Evolutionary conservation across 371 early-diverging fungal genomes (phyloP).

Genomic region (Circinella minor): DNA sequence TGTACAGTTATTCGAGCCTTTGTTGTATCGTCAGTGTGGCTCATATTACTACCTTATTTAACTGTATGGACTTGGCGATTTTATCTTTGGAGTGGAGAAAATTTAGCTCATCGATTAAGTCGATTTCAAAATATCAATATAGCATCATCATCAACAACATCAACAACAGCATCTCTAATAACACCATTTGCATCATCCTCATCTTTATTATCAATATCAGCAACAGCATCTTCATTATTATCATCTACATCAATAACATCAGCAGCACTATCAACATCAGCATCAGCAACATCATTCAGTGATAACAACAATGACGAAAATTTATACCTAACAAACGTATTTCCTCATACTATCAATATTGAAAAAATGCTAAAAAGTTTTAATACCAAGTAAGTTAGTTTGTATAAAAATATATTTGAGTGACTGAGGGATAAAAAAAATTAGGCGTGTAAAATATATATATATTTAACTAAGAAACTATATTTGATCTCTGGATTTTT

Average conservation of each 20-base stretch:
- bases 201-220: not conserved
- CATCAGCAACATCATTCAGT: too few relatives aligned
- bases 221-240: not conserved
- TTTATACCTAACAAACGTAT: not conserved
- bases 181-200: not conserved
- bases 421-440: too few relatives aligned
- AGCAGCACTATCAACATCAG: not conserved
- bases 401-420: not conserved
- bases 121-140: slow-evolving; percentile 10
- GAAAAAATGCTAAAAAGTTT: slow-evolving; percentile 4
- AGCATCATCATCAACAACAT: not conserved
- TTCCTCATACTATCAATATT: not conserved
- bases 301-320: too few relatives aligned
- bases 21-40: slow-evolving; percentile 76
- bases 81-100: slow-evolving; percentile 76
- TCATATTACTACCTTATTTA: slow-evolving; percentile 77
- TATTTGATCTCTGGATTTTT: too few relatives aligned
- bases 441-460: not conserved
- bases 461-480: not conserved
- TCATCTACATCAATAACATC: not conserved
- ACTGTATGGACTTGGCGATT: slow-evolving; percentile 83
- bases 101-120: slow-evolving; percentile 33
- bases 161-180: not conserved
- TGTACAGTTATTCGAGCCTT: slow-evolving; percentile 35
- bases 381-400: not conserved